These are phyloP conservation scores for Globisporangium uncinulatum DNA, from an alignment of 352 stramenopile genomes.

Conservation along the genomic window DNA sequence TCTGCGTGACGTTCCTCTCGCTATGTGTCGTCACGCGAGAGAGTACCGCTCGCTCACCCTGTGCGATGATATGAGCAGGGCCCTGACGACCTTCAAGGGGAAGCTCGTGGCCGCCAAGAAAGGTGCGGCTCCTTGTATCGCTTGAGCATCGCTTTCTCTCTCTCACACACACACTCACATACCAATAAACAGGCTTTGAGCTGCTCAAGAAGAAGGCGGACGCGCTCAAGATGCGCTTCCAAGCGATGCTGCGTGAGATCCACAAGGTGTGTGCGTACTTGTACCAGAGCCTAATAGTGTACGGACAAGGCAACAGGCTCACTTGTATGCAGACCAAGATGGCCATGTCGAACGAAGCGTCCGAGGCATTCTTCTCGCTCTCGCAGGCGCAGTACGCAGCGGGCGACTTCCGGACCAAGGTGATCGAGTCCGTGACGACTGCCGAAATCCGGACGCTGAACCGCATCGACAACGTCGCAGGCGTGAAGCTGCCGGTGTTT, in stretches of 20 bases:
- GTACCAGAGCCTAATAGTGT: slow-evolving; percentile 14
- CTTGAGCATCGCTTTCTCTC: slow-evolving; percentile 1
- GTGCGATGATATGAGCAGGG: slow-evolving; percentile 29
- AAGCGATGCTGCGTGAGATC: slow-evolving; percentile 84
- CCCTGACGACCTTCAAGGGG: slow-evolving; percentile 78
- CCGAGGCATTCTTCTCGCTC: slow-evolving; percentile 96
- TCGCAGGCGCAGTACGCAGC: slow-evolving; percentile 98
- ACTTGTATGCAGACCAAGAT: slow-evolving; percentile 59
- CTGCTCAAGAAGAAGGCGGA: slow-evolving; percentile 98
- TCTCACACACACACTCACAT: background rate
- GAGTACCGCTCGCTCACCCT: background rate
- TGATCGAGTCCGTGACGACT: slow-evolving; percentile 95
- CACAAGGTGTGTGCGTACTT: slow-evolving; percentile 44
- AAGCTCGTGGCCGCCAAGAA: slow-evolving; percentile 86
- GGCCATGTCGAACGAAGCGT: slow-evolving; percentile 86
- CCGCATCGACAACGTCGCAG: slow-evolving; percentile 98
- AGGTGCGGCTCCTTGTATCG: slow-evolving; percentile 24
- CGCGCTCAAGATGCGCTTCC: slow-evolving; percentile 96
- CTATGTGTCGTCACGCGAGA: too few relatives aligned
- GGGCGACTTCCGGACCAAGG: slow-evolving; percentile 96
- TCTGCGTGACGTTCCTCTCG: background rate
- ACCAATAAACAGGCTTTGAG: slow-evolving; percentile 54
- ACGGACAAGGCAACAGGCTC: too few relatives aligned
- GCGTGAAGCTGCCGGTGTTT: slow-evolving; percentile 99
- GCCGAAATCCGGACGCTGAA: slow-evolving; percentile 95